phyloP scores from a whole-genome alignment of 1,139 yeast genomes.

The Geotrichum europaeum region DNA sequence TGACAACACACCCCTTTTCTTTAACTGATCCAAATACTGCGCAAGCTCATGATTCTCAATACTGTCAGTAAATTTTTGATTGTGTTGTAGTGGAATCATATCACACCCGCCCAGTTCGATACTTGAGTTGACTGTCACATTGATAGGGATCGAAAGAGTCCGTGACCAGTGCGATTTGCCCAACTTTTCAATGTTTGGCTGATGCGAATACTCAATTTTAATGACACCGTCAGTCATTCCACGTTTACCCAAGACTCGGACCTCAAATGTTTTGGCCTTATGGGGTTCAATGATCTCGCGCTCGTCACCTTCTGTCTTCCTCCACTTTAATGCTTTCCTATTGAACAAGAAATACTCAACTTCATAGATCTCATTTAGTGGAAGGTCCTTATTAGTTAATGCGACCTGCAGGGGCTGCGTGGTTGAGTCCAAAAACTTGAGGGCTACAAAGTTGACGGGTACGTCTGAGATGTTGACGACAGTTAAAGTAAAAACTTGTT shows the following conservation, averaged over 20 bases:
- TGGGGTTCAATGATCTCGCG: slow-evolving; percentile 25
- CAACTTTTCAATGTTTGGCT: background rate
- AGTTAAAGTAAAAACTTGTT: slow-evolving; percentile 44
- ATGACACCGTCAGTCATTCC: slow-evolving; percentile 65
- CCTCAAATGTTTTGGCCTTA: slow-evolving; percentile 38
- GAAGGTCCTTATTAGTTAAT: slow-evolving; percentile 40
- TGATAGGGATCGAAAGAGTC: slow-evolving; percentile 56
- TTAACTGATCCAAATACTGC: slow-evolving; percentile 17
- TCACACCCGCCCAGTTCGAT: slow-evolving; percentile 73
- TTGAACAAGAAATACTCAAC: slow-evolving; percentile 61
- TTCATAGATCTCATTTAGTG: slow-evolving; percentile 64
- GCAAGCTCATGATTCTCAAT: slow-evolving; percentile 12
- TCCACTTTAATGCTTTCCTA: slow-evolving; percentile 48
- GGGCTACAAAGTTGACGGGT: slow-evolving; percentile 42
- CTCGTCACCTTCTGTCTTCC: slow-evolving; percentile 18
- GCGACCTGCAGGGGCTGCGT: slow-evolving; percentile 54
- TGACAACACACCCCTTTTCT: slow-evolving; percentile 33
- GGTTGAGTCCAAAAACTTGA: slow-evolving; percentile 70
- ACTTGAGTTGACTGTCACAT: slow-evolving; percentile 62
- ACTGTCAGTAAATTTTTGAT: slow-evolving; percentile 17
- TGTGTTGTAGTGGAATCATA: slow-evolving; percentile 43
- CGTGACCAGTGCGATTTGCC: slow-evolving; percentile 40
- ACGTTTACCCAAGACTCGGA: slow-evolving; percentile 65
- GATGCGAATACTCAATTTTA: slow-evolving; percentile 57
- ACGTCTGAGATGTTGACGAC: slow-evolving; percentile 48